Evolutionary conservation across 306 rosid species (phyloP).

Genomic region (Dicorynia guianensis): DNA sequence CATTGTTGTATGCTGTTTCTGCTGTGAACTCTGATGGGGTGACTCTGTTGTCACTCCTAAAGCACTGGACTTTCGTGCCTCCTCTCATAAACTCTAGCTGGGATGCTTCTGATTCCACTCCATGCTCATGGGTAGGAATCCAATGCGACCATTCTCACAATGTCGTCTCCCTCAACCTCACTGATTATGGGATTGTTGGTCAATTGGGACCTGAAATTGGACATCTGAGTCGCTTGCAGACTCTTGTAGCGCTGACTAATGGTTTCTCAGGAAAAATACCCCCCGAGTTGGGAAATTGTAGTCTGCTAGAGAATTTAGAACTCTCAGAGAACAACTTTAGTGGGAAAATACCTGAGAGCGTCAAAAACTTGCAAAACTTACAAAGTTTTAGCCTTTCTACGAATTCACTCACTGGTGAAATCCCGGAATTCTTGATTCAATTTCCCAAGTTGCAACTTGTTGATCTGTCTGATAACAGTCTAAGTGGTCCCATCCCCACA

Average conservation of each 20-base stretch:
- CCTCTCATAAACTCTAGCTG: conserved; percentile 58
- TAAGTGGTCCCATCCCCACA: conserved; percentile 68
- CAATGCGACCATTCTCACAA: conserved; percentile 54
- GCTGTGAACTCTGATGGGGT: conserved; percentile 72
- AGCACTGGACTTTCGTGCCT: conserved; percentile 58
- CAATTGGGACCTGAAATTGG: conserved; percentile 64
- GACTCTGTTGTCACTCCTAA: conserved; percentile 57
- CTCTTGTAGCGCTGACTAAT: conserved; percentile 42
- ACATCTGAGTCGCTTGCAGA: conserved; percentile 46
- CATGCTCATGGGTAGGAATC: conserved; percentile 84
- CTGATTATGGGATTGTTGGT: conserved; percentile 57
- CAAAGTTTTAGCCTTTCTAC: conserved; percentile 38
- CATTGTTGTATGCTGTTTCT: conserved; percentile 33
- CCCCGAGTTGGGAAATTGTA: conserved; percentile 52
- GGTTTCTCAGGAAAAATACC: conserved; percentile 56
- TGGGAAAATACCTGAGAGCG: conserved; percentile 60
- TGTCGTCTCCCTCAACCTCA: conserved; percentile 63
- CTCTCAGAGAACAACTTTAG: conserved; percentile 50
- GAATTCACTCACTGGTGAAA: conserved; percentile 52
- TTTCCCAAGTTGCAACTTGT: conserved; percentile 46
- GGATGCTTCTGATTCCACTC: conserved; percentile 66
- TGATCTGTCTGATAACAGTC: conserved; percentile 52
- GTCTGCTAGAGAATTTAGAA: conserved; percentile 50
- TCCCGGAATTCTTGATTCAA: conserved; percentile 61
- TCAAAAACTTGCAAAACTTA: conserved; percentile 46